Conservation (phyloP, 2,329 filamentous ascomycete genomes). For the Paracamarosporium sp. region DNA sequence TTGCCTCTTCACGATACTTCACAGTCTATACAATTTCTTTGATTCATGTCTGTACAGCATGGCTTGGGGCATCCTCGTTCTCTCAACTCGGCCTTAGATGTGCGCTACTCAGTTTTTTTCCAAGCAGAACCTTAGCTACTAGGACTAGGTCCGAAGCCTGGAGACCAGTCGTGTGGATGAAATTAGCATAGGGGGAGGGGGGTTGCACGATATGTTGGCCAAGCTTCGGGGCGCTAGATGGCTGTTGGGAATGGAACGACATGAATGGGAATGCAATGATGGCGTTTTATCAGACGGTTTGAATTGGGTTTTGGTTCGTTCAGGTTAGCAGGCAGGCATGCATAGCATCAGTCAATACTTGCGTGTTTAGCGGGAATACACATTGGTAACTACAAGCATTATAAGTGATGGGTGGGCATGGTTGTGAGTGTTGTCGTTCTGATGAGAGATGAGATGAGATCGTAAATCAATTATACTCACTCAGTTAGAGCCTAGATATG, state of each 20-base stretch:
- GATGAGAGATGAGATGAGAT: too few relatives aligned
- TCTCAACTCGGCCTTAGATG: not conserved
- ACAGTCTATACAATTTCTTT: not conserved
- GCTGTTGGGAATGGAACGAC: too few relatives aligned
- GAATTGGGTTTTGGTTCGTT: not conserved
- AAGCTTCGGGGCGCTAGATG: too few relatives aligned
- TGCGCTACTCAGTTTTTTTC: too few relatives aligned
- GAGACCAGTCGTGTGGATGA: too few relatives aligned
- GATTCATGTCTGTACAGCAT: constrained; percentile 1
- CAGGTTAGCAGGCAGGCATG: not conserved
- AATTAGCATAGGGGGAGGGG: too few relatives aligned
- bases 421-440: too few relatives aligned
- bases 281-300: not conserved
- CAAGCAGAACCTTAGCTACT: too few relatives aligned
- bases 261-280: not conserved
- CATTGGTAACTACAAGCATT: not conserved
- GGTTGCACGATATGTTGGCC: too few relatives aligned
- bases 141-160: too few relatives aligned
- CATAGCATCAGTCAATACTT: not conserved
- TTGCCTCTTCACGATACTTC: not conserved
- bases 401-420: not conserved
- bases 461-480: too few relatives aligned
- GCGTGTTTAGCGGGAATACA: not conserved
- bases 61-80: not conserved
- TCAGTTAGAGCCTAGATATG: too few relatives aligned